Evolutionary conservation across 352 stramenopile species (phyloP), one percentile per base, ranked within the genome.

Genomic region (Hyaloperonospora brassicae): DNA sequence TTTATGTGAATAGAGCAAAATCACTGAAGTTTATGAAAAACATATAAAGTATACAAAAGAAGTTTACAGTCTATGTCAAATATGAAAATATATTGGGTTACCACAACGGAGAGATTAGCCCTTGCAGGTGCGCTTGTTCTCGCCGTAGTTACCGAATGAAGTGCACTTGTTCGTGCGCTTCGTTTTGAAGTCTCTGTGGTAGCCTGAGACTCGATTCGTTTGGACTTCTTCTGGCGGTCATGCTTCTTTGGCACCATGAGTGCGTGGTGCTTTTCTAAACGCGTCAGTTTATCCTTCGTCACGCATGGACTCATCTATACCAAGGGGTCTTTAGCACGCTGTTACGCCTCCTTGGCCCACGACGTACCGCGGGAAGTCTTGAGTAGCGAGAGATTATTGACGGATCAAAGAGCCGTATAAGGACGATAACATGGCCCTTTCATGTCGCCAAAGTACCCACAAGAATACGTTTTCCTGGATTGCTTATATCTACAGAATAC

Each of bases 191-290:
- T 21, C 13, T 43, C 38, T 43, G n/a, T 43, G 38, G 38, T 14
- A 43, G 38, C 11, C 38, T 43, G 38, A 7, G 38, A 43, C 38
- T 43, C 38, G 38, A 43, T 43, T 9, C 38, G 38, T 14, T 43
- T 43, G 38, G 13, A 17, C 17, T 43, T 17, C 38, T 43, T 43
- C 38, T 9, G 38, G 5, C 13, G 38, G 38, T 14, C 13, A 8
- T 14, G 38, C 38, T 43, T 43, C 38, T 17, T 43, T 17, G 38
- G 38, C 38, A 43, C 9, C 38, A 17, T 9, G 9, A 17, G 38
- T 43, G 38, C 8, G 8, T 39, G 34, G 12, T 39, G 34, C 8
- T 39, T 39, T 9, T 43, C 38, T 21, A 43, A 43, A 17, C 13
- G 38, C 9, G 5, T 9, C 38, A 43, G 17, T 7, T 43, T 17